phyloP scores from a whole-genome alignment of 2,329 filamentous ascomycete genomes.

The Hypoxylon sp. region DNA sequence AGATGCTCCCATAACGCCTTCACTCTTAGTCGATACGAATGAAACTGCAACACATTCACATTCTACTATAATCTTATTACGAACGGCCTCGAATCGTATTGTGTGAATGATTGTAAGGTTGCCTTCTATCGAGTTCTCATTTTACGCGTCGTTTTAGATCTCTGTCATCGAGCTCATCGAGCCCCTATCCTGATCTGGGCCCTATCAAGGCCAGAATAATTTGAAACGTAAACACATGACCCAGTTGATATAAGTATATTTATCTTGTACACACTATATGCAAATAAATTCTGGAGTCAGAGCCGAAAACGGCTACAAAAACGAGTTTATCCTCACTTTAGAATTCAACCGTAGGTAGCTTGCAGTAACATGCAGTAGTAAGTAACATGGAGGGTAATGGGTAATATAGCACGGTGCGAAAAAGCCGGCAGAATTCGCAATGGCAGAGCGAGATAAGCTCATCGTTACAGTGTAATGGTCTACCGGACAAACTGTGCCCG shows the following conservation, averaged over 20 bases:
- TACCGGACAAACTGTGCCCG: neutral
- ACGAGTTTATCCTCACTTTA: neutral
- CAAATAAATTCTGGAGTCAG: neutral
- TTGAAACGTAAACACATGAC: neutral
- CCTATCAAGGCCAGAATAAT: neutral
- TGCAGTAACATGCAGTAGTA: neutral
- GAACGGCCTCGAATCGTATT: neutral
- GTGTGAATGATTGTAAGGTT: neutral
- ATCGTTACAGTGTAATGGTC: neutral
- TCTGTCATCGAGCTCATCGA: neutral
- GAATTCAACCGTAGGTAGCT: slow-evolving; percentile 1
- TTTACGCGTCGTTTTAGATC: neutral
- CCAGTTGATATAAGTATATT: neutral
- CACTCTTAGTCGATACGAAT: neutral
- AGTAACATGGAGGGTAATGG: slow-evolving; percentile 5
- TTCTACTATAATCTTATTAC: neutral
- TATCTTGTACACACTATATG: neutral
- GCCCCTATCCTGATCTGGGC: neutral
- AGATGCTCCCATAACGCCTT: neutral
- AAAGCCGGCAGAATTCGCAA: neutral
- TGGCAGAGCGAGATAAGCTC: neutral
- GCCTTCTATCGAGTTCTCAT: neutral
- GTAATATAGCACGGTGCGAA: neutral
- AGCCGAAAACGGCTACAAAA: neutral
- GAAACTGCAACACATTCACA: slow-evolving; percentile 1